Base-by-base conservation (phyloP, 2,329 filamentous ascomycete genomes). In the Xylariaceae sp. region DNA sequence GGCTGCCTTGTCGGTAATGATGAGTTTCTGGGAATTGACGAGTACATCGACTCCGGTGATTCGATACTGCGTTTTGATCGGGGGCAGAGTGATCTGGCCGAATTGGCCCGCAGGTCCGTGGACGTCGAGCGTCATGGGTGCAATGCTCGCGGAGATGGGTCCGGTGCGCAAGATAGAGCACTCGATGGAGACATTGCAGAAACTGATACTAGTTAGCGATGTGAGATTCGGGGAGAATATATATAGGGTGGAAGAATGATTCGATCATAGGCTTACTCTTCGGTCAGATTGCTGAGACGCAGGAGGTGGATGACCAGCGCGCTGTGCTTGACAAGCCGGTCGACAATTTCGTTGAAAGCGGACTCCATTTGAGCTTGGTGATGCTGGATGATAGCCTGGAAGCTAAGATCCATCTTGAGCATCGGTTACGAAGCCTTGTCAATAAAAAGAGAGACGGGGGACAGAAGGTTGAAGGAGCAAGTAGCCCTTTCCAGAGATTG, bases 251-350 rank as follows among this genome's bases (percentile, higher is more conserved):
- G 31, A 29, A 19, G 7, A 8, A 40, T 29, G 29, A 55, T 50
- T 52, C 32, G 29, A 11, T 27, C 8, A n/a, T 55, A 32, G 19
- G 58, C 62, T 60, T 64, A 65, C 67, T 65, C 58, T 56, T 68
- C 62, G 34, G 64, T 64, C 26, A 68, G 59, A 61, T 50, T 60
- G 54, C 54, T 62, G 53, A 68, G 67, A 19, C 65, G 64, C 26
- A 68, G 62, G 47, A 62, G 34, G 5, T 51, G 51, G 30, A 67
- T 57, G 9, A 47, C 53, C 26, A 68, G 37, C 46, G 60, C 57
- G 60, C 65, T 65, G 30, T 59, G 44, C 12, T 51, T 53, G 5
- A 64, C 35, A 40, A 68, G 53, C 29, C 51, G 56, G 12, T 59
- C 58, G 40, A 63, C 48, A 35, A 64, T 47, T 6, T 54, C 48